A percentile compares a stretch with the other conserved stretches of the same genome.
Conservation (phyloP, 495 filamentous ascomycete genomes). For the Xylaria venustula region DNA sequence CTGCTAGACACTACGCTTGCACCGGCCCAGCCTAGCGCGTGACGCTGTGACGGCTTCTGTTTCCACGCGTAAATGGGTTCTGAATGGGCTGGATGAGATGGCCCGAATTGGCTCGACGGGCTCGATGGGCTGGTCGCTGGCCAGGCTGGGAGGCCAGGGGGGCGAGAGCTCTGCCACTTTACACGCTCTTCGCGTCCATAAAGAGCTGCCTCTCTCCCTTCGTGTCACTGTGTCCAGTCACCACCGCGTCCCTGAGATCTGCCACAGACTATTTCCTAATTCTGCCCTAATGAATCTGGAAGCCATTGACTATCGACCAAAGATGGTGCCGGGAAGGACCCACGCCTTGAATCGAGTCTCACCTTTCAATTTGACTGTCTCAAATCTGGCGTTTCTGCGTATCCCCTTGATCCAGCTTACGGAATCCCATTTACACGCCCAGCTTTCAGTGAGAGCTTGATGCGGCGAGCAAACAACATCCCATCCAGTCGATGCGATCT, state of each 20-base stretch:
- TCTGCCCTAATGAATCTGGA: not conserved
- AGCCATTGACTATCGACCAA: not conserved
- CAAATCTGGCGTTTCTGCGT: not conserved
- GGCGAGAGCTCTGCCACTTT: not conserved
- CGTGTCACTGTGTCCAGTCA: not conserved
- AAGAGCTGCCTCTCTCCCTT: not conserved
- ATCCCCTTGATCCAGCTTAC: not conserved
- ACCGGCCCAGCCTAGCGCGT: not conserved
- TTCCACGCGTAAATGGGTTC: slow-evolving; percentile 9
- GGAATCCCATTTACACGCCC: not conserved
- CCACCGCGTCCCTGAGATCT: not conserved
- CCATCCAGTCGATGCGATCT: not conserved
- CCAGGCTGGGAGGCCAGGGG: too few relatives aligned
- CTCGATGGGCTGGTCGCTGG: too few relatives aligned
- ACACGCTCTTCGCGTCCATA: slow-evolving; percentile 4
- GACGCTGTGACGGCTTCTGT: slow-evolving; percentile 8
- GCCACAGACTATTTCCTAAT: not conserved
- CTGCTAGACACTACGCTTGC: not conserved
- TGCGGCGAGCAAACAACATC: not conserved
- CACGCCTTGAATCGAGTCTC: not conserved
- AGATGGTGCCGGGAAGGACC: not conserved
- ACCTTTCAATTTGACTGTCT: not conserved
- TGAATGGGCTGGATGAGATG: not conserved
- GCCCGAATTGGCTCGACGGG: too few relatives aligned
- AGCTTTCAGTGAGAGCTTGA: slow-evolving; percentile 5